A percentile compares a stretch with the other conserved stretches of the same genome.
Evolutionary conservation across 2,329 filamentous ascomycete genomes (phyloP).

Genomic region (Monascus ruber): DNA sequence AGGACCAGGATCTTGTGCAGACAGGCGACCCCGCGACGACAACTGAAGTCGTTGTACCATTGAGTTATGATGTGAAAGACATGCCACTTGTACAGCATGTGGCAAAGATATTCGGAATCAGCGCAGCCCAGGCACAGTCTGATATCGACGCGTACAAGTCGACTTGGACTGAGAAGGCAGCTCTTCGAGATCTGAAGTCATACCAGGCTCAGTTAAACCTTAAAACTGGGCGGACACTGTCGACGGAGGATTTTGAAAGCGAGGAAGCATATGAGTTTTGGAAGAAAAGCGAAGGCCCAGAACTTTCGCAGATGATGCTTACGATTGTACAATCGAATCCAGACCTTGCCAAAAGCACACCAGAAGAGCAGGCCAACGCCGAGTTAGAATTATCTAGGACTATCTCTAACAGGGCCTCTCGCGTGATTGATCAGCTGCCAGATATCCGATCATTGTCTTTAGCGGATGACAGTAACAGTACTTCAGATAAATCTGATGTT

Average conservation of each 20-base stretch:
- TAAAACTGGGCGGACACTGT: slow-evolving; percentile 63
- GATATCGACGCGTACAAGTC: slow-evolving; percentile 75
- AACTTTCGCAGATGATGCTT: slow-evolving; percentile 86
- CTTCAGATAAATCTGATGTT: slow-evolving; percentile 39
- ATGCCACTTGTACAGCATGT: slow-evolving; percentile 90
- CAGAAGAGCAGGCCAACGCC: slow-evolving; percentile 32
- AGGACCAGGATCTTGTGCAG: slow-evolving; percentile 79
- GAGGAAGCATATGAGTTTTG: slow-evolving; percentile 81
- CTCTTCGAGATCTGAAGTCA: slow-evolving; percentile 78
- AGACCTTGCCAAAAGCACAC: slow-evolving; percentile 67
- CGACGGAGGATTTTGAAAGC: slow-evolving; percentile 75
- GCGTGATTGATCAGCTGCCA: slow-evolving; percentile 55
- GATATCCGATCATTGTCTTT: slow-evolving; percentile 50
- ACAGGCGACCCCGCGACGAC: slow-evolving; percentile 48
- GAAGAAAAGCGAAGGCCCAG: slow-evolving; percentile 80
- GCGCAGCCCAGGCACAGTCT: slow-evolving; percentile 66
- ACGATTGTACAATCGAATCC: slow-evolving; percentile 79
- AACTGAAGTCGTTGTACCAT: slow-evolving; percentile 69
- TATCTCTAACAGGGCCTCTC: slow-evolving; percentile 38
- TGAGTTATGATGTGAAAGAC: slow-evolving; percentile 89
- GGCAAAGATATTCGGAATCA: slow-evolving; percentile 71
- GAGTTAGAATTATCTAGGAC: slow-evolving; percentile 38
- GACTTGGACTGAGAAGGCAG: slow-evolving; percentile 83
- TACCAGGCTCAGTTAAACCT: slow-evolving; percentile 85
- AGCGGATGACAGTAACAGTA: slow-evolving; percentile 33